Conservation (phyloP, 108 stramenopile species). For the Discostella stelligeroides region DNA sequence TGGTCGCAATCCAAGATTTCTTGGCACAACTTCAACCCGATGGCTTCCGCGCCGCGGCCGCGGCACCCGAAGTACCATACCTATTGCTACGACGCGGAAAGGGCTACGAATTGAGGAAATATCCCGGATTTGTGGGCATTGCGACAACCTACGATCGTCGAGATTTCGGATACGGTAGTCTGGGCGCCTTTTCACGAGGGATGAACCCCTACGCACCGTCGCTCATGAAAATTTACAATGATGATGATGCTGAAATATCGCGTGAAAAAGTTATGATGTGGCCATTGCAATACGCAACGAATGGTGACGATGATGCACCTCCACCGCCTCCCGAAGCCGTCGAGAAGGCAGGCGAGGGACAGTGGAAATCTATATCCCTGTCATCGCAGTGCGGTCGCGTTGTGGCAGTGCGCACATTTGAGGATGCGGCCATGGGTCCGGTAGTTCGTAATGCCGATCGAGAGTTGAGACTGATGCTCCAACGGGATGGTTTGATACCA, state of each 20-base stretch:
- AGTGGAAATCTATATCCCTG: constrained; percentile 56
- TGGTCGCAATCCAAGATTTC: constrained; percentile 75
- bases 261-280: constrained; percentile 81
- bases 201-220: constrained; percentile 83
- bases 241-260: constrained; percentile 37
- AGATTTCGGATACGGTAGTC: constrained; percentile 79
- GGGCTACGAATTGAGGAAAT: constrained; percentile 82
- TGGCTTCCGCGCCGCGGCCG: constrained; percentile 59
- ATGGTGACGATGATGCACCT: constrained; percentile 52
- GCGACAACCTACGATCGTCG: constrained; percentile 68
- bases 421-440: constrained; percentile 81
- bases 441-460: constrained; percentile 74
- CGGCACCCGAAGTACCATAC: constrained; percentile 83
- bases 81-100: constrained; percentile 78
- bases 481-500: constrained; percentile 66
- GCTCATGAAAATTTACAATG: constrained; percentile 70
- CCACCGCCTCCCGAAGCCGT: constrained; percentile 48
- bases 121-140: constrained; percentile 68
- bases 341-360: constrained; percentile 55
- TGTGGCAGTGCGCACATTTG: constrained; percentile 76
- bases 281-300: constrained; percentile 75
- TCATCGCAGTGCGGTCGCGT: constrained; percentile 50
- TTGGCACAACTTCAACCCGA: constrained; percentile 72
- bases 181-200: constrained; percentile 75
- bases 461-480: constrained; percentile 55